A percentile compares a stretch with the other conserved stretches of the same genome.
These are phyloP conservation scores for Ophiosphaerella narmari DNA, from an alignment of 2,329 filamentous ascomycete species.

Conservation along the genomic window DNA sequence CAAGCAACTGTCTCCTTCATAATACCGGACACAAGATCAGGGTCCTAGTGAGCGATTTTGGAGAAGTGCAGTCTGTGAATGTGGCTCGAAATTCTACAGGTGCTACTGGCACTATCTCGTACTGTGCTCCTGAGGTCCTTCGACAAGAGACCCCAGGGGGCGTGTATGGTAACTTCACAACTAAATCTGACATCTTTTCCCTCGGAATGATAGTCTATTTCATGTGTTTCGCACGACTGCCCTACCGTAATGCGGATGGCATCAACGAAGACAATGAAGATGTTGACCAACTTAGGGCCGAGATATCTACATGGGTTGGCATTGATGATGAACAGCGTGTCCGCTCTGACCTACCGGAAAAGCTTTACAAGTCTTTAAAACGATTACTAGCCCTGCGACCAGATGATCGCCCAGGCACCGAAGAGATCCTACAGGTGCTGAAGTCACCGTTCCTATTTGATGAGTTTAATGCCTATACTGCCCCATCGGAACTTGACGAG, in stretches of 20 bases:
- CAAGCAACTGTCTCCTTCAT: slow-evolving; percentile 91
- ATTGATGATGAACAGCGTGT: slow-evolving; percentile 77
- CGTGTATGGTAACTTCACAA: slow-evolving; percentile 87
- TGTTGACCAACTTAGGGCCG: slow-evolving; percentile 78
- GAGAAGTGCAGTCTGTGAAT: slow-evolving; percentile 88
- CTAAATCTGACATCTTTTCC: slow-evolving; percentile 98
- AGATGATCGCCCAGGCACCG: slow-evolving; percentile 76
- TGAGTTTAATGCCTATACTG: slow-evolving; percentile 49
- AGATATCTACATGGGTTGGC: slow-evolving; percentile 86
- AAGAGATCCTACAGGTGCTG: slow-evolving; percentile 80
- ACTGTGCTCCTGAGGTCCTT: slow-evolving; percentile 94
- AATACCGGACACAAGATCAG: slow-evolving; percentile 70
- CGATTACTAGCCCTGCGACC: slow-evolving; percentile 79
- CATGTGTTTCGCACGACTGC: slow-evolving; percentile 89
- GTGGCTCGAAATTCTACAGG: slow-evolving; percentile 85
- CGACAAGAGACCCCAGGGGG: slow-evolving; percentile 66
- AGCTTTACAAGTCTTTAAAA: slow-evolving; percentile 84
- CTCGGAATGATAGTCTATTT: slow-evolving; percentile 98
- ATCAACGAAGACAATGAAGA: slow-evolving; percentile 92
- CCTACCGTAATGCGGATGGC: slow-evolving; percentile 81
- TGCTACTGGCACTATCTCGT: slow-evolving; percentile 93
- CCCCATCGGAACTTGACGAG: slow-evolving; percentile 36
- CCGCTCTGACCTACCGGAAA: slow-evolving; percentile 80
- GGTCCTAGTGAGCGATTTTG: slow-evolving; percentile 96
- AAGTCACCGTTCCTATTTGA: slow-evolving; percentile 64